phyloP scores from a whole-genome alignment of 1,139 yeast species.

The Pneumocystis murina region DNA sequence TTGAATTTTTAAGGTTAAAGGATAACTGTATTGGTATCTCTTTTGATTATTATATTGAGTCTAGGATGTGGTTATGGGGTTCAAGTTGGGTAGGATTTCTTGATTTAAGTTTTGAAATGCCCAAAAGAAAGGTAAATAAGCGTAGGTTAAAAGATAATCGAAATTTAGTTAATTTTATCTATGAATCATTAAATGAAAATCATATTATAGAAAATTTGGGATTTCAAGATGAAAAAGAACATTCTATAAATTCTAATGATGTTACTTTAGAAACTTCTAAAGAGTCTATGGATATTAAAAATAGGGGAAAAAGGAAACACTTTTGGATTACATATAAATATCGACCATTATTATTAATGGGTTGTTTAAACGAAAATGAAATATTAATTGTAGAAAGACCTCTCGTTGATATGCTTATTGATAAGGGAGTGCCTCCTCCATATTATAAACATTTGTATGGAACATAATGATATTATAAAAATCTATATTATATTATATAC shows the following conservation, averaged over 20 bases:
- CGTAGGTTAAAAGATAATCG: not conserved
- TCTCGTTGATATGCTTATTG: conserved; percentile 25
- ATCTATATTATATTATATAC: not conserved
- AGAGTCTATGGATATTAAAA: conserved; percentile 1
- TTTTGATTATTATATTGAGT: conserved; percentile 22
- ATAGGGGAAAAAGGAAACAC: conserved; percentile 22
- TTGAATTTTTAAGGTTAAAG: conserved; percentile 40
- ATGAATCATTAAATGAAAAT: not conserved
- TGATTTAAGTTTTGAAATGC: conserved; percentile 49
- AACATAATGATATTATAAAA: not conserved
- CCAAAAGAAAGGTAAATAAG: conserved; percentile 26
- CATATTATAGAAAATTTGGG: not conserved
- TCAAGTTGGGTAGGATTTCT: conserved; percentile 70
- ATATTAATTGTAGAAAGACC: conserved; percentile 70
- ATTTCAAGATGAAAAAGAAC: not conserved
- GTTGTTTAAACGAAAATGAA: conserved; percentile 40
- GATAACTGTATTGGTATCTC: conserved; percentile 70
- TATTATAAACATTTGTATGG: not conserved
- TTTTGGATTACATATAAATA: conserved; percentile 71
- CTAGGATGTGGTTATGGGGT: conserved; percentile 71
- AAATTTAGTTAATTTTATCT: not conserved
- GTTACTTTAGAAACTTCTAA: conserved; percentile 2
- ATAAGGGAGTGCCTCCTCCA: not conserved
- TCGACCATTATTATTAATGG: conserved; percentile 56
- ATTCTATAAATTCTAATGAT: conserved; percentile 3